Evolutionary conservation across 2,329 filamentous ascomycete species (phyloP), one percentile per base, ranked within the genome.

Genomic region (Epichloe festucae): DNA sequence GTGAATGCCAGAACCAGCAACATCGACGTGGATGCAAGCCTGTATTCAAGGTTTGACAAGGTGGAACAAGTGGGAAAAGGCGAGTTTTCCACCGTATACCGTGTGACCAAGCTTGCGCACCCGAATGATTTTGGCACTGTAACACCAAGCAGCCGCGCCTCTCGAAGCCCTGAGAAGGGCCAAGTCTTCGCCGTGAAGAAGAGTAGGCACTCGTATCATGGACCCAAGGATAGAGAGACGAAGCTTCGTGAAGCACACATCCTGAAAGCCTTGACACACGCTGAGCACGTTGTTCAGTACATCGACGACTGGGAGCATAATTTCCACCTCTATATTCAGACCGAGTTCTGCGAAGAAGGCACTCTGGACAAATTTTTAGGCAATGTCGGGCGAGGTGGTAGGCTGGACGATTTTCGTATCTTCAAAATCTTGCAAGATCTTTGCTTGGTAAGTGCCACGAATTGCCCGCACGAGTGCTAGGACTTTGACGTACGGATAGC

Each of bases 351-450:
- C 62, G 90, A 96, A 65, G 89, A 95, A 64, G 93, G 93, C 15
- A 95, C 88, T 54, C 73, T 98, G 43, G 86, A 94, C 64, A 77
- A 82, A 15, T 98, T 97, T 64, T 75, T 98, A 34, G 78, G 81
- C n/a, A 80, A 85, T 53, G 81, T 89, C 54, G 93, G 93, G 23
- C 77, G 84, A 55, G 89, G 87, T 64, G 90, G 89, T 46, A 81
- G 91, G 59, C 71, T 98, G 57, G 93, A 98, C 67, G 93, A 97
- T 66, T 98, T 98, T 70, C 81, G 93, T 55, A 96, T 97, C 67
- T 98, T 93, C 89, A 98, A 98, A 72, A 91, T 97, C 53, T 73
- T 97, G 60, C 78, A 95, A 42, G 93, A 98, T 66, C 70, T 95
- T 53, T 79, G 84, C 61, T 73, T 85, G 74, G 89, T 93, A 79